Evolutionary conservation across 208 protist species (phyloP), one percentile per base, ranked within the genome.

Genomic region (Borovskyia barvae): DNA sequence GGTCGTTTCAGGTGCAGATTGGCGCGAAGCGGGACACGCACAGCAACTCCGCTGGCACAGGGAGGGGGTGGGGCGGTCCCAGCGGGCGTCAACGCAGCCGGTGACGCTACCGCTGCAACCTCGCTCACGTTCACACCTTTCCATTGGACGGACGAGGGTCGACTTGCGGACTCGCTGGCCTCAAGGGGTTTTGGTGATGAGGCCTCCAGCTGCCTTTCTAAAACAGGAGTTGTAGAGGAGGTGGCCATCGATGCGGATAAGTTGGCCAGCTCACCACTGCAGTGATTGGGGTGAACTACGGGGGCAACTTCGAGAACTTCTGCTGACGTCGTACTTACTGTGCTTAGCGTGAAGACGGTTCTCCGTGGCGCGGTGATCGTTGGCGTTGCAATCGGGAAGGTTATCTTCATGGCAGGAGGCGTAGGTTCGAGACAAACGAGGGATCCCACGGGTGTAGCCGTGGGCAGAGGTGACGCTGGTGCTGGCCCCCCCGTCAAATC

Each of bases 301-400:
- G n/a, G n/a, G n/a, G n/a, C n/a, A n/a, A n/a, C n/a, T n/a, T n/a
- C n/a, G n/a, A n/a, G n/a, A n/a, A n/a, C n/a, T n/a, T n/a, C n/a
- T n/a, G n/a, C n/a, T n/a, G n/a, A n/a, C n/a, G 50, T 37, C 17
- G 51, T 28, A 12, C 36, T 32, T 14, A 50, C 9, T 11, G 43
- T 17, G n/a, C 58, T 43, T 12, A 78, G 32, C 8, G 66, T 72
- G 41, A 78, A 78, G 14, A 69, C 63, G 2, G 72, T 78, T 24
- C 72, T 63, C 8, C 72, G 64, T 19, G 58, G 37, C 19, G 43
- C 42, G 17, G 33, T 43, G 12, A 51, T 4, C 6, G 19, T 17
- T 3, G 29, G 30, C n/a, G n/a, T n/a, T n/a, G n/a, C n/a, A n/a
- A n/a, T n/a, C n/a, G n/a, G n/a, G n/a, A n/a, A n/a, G n/a, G n/a